Percentiles rank a stretch among this genome's conserved stretches.
phyloP scores from a whole-genome alignment of 2,329 filamentous ascomycete genomes.

The Zymoseptoria tritici region DNA sequence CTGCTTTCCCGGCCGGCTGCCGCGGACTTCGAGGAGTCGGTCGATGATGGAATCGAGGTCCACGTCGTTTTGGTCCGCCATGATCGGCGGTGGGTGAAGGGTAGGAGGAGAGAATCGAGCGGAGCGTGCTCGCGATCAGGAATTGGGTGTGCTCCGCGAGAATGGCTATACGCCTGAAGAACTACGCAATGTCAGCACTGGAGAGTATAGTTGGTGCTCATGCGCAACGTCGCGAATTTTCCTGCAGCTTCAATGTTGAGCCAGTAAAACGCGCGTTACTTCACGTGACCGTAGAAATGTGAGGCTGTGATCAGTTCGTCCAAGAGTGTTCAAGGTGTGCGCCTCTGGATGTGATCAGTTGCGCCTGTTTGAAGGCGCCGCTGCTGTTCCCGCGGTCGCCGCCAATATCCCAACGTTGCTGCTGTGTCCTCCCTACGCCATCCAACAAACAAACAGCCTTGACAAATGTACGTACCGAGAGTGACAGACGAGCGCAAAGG shows the following conservation, averaged over 20 bases:
- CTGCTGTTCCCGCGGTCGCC: neutral
- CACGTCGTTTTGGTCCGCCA: slow-evolving; percentile 80
- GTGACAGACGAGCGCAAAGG: slow-evolving; percentile 26
- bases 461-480: slow-evolving; percentile 21
- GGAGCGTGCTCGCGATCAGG: slow-evolving; percentile 18
- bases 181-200: slow-evolving; percentile 12
- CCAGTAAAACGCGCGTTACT: neutral
- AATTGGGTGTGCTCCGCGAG: slow-evolving; percentile 7
- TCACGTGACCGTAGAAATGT: neutral
- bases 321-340: neutral
- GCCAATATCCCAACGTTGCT: neutral
- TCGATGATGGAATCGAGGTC: slow-evolving; percentile 99
- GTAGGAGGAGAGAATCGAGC: slow-evolving; percentile 3
- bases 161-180: slow-evolving; percentile 11
- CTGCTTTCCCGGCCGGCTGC: slow-evolving; percentile 96
- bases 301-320: neutral
- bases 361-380: neutral
- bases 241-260: neutral
- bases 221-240: neutral
- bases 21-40: slow-evolving; percentile 91
- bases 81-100: slow-evolving; percentile 34
- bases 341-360: neutral
- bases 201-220: neutral
- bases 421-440: neutral
- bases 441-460: neutral